Evolutionary conservation across 164 flowering plant species (phyloP).

Genomic region (Berberis thunbergii): DNA sequence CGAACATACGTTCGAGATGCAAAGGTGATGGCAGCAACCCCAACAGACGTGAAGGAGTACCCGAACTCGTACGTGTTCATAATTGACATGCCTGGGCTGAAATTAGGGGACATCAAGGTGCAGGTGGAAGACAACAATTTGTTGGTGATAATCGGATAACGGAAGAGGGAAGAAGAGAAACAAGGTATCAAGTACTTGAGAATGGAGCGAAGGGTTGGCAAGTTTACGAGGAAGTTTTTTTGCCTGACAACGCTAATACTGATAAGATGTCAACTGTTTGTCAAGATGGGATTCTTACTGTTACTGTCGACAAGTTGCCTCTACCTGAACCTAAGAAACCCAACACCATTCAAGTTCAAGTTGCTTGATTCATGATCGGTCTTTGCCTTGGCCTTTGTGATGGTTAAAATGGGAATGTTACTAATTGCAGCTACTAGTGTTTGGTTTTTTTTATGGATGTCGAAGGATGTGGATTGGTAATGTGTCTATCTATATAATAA

Average conservation of each 20-base stretch:
- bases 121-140: slow-evolving; percentile 21
- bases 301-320: slow-evolving; percentile 19
- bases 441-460: no score
- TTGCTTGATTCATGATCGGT: slow-evolving; percentile 1
- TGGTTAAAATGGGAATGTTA: no score
- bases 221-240: slow-evolving; percentile 33
- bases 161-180: background rate
- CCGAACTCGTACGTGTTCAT: slow-evolving; percentile 19
- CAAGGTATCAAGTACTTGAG: slow-evolving; percentile 1
- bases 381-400: no score
- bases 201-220: slow-evolving; percentile 11
- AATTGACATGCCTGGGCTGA: slow-evolving; percentile 32
- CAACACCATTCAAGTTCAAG: slow-evolving; percentile 17
- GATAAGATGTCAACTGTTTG: slow-evolving; percentile 19
- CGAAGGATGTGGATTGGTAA: no score
- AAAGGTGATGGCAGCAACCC: slow-evolving; percentile 23
- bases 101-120: slow-evolving; percentile 21
- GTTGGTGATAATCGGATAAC: slow-evolving; percentile 10
- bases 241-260: slow-evolving; percentile 31
- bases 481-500: no score
- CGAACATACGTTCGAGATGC: slow-evolving; percentile 18
- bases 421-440: no score
- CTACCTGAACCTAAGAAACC: slow-evolving; percentile 24
- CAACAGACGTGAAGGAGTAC: slow-evolving; percentile 21
- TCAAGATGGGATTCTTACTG: slow-evolving; percentile 20